Conservation (phyloP, 1,139 yeast species). For the Eremothecium gossypii region DNA sequence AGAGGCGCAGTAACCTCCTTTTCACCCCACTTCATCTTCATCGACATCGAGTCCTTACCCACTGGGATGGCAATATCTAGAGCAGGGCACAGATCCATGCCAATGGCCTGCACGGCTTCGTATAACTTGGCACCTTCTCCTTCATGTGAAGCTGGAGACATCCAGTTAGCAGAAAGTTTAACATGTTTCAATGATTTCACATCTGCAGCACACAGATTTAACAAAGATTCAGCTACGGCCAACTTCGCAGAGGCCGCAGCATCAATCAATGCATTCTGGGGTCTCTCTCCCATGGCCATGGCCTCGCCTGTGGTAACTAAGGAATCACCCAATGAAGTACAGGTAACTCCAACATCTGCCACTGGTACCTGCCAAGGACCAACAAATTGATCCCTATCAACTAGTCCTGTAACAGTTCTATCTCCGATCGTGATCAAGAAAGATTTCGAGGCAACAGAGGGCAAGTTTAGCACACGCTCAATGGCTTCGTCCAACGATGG, state of each 20-base stretch:
- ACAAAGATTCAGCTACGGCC: conserved; percentile 90
- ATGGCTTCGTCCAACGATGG: conserved; percentile 55
- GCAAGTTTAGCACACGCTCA: conserved; percentile 75
- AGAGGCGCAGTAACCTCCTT: conserved; percentile 92
- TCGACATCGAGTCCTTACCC: conserved; percentile 98
- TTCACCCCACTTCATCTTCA: conserved; percentile 97
- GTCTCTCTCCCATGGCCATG: conserved; percentile 95
- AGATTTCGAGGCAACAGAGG: conserved; percentile 91
- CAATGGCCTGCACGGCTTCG: conserved; percentile 96
- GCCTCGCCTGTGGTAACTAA: conserved; percentile 84
- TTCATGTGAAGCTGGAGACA: conserved; percentile 92
- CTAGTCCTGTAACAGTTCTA: conserved; percentile 90
- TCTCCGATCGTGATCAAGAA: conserved; percentile 97
- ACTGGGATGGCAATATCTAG: conserved; percentile 91
- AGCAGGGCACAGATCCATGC: conserved; percentile 88
- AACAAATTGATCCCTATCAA: conserved; percentile 97
- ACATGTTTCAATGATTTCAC: conserved; percentile 65
- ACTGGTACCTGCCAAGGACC: conserved; percentile 99
- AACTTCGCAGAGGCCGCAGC: conserved; percentile 96
- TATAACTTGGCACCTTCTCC: conserved; percentile 95
- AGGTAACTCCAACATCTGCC: conserved; percentile 97
- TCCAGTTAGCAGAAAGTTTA: conserved; percentile 96
- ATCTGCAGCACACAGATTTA: conserved; percentile 88
- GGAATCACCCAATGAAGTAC: conserved; percentile 68
- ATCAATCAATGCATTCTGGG: conserved; percentile 77